Base-by-base conservation (phyloP, 352 stramenopile genomes). In the Phytophthora boehmeriae region DNA sequence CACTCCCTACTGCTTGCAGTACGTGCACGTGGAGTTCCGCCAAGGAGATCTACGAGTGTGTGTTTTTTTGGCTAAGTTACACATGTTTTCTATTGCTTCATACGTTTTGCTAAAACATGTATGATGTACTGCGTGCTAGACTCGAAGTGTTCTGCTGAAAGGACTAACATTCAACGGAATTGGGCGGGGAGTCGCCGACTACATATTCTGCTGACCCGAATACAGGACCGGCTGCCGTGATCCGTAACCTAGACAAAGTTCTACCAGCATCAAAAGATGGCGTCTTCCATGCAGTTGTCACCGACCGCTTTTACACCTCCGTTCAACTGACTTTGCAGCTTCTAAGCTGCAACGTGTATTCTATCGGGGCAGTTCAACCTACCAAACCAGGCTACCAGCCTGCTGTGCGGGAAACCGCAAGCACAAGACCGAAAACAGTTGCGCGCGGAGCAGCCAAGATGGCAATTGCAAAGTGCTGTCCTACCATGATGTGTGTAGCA, bases 301-400 rank as follows among this genome's bases (percentile, higher is more conserved):
- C 42, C 1, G 49, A 71, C 44, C 23, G 55, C 0, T 66, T 70
- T 13, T 70, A 70, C 28, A 62, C 49, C 4, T 66, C 62, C 0
- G 20, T 62, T 28, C 50, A 65, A 30, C 49, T 71, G 1, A 38
- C 63, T 0, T 8, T 66, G 1, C 55, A 59, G 43, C 27, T 61
- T 4, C 61, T 65, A 20, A 47, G 54, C 17, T 49, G 42, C 6
- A 47, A 55, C 22, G 17, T 68, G 5, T 68, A 63, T 35, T 52
- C 10, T 0, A 14, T 60, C 19, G 59, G 59, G 9, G 59, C 52
- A 0, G 47, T 50, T 10, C 56, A 64, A 19, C n/a, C 51, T 0
- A 54, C 53, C 38, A 35, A 32, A 3, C 3, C 27, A 1, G 51
- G 59, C 0, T 68, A 42, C 17, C 45, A n/a, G n/a, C n/a, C n/a